Evolutionary conservation across 345 rosid genomes (phyloP).

Genomic region (Balakata baccata): DNA sequence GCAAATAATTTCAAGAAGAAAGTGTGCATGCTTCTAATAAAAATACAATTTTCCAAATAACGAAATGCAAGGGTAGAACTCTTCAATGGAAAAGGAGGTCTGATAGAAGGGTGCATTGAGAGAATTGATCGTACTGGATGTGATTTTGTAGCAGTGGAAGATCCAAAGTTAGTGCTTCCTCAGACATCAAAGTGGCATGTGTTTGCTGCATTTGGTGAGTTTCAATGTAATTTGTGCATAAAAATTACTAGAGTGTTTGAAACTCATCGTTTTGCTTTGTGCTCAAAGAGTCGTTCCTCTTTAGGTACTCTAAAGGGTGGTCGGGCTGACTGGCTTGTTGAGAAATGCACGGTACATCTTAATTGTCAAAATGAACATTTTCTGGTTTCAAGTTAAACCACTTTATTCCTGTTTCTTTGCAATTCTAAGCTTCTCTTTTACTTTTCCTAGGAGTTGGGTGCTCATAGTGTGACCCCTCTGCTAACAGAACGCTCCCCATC

Average conservation of each 20-base stretch:
- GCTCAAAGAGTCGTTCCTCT: conserved; percentile 12
- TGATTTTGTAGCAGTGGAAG: conserved; percentile 66
- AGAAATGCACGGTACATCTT: conserved; percentile 79
- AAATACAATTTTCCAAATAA: background rate
- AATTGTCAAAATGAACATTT: background rate
- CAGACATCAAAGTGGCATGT: conserved; percentile 67
- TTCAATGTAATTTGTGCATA: background rate
- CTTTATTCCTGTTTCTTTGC: conserved; percentile 3
- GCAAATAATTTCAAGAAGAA: background rate
- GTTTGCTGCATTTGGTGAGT: conserved; percentile 83
- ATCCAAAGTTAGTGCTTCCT: conserved; percentile 48
- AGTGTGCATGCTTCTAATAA: background rate
- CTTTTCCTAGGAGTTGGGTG: conserved; percentile 70
- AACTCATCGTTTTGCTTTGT: background rate
- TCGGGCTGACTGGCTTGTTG: conserved; percentile 94
- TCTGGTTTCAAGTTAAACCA: background rate
- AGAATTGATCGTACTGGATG: conserved; percentile 54
- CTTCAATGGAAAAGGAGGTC: conserved; percentile 86
- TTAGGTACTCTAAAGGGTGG: conserved; percentile 88
- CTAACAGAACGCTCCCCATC: conserved; percentile 66
- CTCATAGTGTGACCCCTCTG: conserved; percentile 76
- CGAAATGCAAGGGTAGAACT: conserved; percentile 74
- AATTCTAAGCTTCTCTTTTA: conserved; percentile 2
- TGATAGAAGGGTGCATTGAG: conserved; percentile 63
- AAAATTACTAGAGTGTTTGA: background rate